Conservation (phyloP, 129 eudicot species). For the Flaveria bidentis region DNA sequence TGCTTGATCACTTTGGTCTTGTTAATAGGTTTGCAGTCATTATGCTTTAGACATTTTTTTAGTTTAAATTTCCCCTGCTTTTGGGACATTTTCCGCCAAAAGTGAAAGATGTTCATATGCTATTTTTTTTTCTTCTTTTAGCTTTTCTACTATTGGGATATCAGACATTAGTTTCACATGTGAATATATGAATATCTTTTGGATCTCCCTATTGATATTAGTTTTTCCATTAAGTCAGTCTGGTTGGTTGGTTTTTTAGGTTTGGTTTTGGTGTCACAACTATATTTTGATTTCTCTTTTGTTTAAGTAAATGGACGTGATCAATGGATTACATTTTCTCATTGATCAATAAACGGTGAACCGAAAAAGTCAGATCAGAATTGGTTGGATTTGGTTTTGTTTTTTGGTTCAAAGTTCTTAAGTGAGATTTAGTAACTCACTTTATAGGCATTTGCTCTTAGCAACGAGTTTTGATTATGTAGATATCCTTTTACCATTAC, state of each 20-base stretch:
- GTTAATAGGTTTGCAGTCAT: conserved; percentile 16
- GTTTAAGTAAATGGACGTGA: background rate
- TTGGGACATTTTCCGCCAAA: background rate
- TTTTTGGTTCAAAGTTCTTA: too few species aligned
- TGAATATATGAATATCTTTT: conserved; percentile 8
- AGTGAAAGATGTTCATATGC: background rate
- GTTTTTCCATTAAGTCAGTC: background rate
- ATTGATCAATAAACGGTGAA: background rate
- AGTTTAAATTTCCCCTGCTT: background rate
- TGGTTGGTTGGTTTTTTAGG: too few species aligned
- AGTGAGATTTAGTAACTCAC: too few species aligned
- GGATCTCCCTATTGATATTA: conserved; percentile 3
- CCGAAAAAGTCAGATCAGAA: background rate
- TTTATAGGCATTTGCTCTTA: too few species aligned
- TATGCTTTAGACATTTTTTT: background rate
- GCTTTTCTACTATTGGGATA: background rate
- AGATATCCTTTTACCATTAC: too few species aligned
- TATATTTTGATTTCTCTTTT: too few species aligned
- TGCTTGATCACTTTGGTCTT: conserved; percentile 14
- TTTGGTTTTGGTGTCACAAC: too few species aligned
- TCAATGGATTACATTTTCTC: background rate
- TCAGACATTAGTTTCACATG: background rate
- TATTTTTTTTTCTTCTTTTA: background rate
- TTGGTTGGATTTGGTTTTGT: background rate
- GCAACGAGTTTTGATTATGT: too few species aligned